Evolutionary conservation across 1,284 basidiomycete species (phyloP).

Genomic region (Leccinum cinnamomeum): DNA sequence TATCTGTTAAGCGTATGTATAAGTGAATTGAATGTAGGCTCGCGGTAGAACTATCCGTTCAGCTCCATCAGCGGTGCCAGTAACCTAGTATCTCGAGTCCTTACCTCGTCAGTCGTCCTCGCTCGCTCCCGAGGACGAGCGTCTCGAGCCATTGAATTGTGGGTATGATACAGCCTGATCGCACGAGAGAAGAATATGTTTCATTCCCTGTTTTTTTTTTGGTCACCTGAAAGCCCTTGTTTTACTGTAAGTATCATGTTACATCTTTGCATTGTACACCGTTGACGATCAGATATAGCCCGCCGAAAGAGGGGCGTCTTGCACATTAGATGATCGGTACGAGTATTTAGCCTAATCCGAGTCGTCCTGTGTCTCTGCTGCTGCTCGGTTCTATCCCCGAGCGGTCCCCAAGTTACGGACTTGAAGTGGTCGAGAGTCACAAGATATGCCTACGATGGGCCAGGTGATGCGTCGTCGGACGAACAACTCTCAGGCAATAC

Average conservation of each 20-base stretch:
- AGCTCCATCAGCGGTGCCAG: neutral
- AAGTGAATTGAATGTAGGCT: neutral
- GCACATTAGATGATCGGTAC: neutral
- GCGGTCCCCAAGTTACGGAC: neutral
- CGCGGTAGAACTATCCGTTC: neutral
- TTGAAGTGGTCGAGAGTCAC: neutral
- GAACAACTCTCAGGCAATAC: neutral
- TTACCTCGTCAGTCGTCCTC: neutral
- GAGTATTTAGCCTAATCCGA: conserved; percentile 2
- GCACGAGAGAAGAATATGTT: neutral
- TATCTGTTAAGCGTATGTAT: conserved; percentile 1
- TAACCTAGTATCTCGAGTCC: neutral
- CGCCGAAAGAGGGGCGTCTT: neutral
- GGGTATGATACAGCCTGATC: neutral
- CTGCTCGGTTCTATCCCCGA: neutral
- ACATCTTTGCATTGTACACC: conserved; percentile 4
- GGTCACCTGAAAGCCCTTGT: neutral
- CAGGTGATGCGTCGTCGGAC: conserved; percentile 1
- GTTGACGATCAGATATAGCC: neutral
- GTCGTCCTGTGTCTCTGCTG: neutral
- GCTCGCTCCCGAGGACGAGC: neutral
- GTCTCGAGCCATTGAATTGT: neutral
- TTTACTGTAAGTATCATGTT: neutral
- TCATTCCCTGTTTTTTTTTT: neutral
- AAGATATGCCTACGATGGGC: conserved; percentile 1